Base-by-base conservation (phyloP, 805 yeast genomes). In the Torulaspora gathmanii region DNA sequence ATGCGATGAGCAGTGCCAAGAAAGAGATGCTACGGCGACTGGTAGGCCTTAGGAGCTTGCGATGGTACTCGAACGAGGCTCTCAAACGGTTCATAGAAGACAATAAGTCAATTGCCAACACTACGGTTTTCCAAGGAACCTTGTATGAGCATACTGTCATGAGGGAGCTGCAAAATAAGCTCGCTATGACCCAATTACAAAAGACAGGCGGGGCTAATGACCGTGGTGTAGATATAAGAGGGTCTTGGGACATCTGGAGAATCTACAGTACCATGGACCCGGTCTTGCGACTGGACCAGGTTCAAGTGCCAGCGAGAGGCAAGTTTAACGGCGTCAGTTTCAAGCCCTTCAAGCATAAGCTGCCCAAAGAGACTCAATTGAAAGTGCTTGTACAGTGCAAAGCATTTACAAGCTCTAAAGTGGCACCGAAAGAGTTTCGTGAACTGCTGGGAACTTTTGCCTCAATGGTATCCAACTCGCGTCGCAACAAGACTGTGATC, bases 191-290 rank as follows among this genome's bases (percentile, higher is more conserved):
- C 15, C 37, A 54, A 5, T 37, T 60, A 6, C 40, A 45, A 25
- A 56, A 56, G 30, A 51, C 61, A 2, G 69, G 70, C 9, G 69
- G 68, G 10, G 57, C 64, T 4, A 54, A 60, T 46, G 70, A 65
- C 46, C 58, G 54, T 7, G 70, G 70, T 4, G 56, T 64, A 5
- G 70, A 65, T 50, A 54, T 65, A 2, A 49, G 45, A 10, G 67
- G 65, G 1, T 42, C 41, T 19, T 63, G 67, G 67, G 49, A 55
- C 4, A 15, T 63, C 12, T 31, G 34, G 17, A 31, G 39, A 12
- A 51, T 63, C 12, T 53, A 42, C 39, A 13, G 36, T 4, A 43
- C 42, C 11, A 40, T 54, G 43, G 45, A 44, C n/a, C 16, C 33
- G 1, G 33, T 46, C 10, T 20, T 43, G 11, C 20, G 34, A 11